Evolutionary conservation across 495 filamentous ascomycete genomes (phyloP), one percentile per base, ranked within the genome.

Genomic region (Talaromyces thailandensis): DNA sequence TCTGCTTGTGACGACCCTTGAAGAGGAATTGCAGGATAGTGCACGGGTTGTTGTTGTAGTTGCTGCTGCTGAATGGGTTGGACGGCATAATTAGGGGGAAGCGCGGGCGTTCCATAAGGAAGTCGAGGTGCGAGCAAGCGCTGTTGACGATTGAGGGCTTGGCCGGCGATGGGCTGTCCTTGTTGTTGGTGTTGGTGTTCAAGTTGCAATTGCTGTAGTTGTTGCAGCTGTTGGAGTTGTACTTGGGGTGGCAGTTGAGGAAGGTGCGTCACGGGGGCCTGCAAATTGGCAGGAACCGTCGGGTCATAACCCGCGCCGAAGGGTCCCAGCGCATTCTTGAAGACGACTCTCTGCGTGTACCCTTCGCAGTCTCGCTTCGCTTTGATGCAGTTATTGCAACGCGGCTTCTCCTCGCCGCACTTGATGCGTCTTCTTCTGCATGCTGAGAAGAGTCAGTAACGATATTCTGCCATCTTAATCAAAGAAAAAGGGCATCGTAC

Each of bases 391-490:
- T 98, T 92, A 64, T 81, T 84, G 76, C 94, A 98, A 16, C 85
- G 92, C 4, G 93, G 94, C 61, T 90, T 89, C 70, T 94, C 92
- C 70, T 98, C 94, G 57, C 93, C 94, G 71, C 94, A 98, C 75
- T 98, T 98, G 71, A 98, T 98, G 56, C 94, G 89, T 21, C 94
- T 86, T 74, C 88, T 92, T 58, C 94, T 88, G 79, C 94, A 98
- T 58, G 94, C 91, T 95, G 68, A 28, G 12, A 55, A 53, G 61
- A n/a, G 66, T 69, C 52, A 70, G 58, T 31, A 5, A 53, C 7
- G 4, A 40, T 16, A 40, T 16, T 29, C 18, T 64, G 32, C 28
- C 14, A 26, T 21, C 24, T 51, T 18, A 50, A 37, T 28, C 63
- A 35, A 35, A 35, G 24, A 12, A n/a, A 31, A 7, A 7, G 12